phyloP scores from a whole-genome alignment of 192 early-diverging fungal species.

The Podila epigama region DNA sequence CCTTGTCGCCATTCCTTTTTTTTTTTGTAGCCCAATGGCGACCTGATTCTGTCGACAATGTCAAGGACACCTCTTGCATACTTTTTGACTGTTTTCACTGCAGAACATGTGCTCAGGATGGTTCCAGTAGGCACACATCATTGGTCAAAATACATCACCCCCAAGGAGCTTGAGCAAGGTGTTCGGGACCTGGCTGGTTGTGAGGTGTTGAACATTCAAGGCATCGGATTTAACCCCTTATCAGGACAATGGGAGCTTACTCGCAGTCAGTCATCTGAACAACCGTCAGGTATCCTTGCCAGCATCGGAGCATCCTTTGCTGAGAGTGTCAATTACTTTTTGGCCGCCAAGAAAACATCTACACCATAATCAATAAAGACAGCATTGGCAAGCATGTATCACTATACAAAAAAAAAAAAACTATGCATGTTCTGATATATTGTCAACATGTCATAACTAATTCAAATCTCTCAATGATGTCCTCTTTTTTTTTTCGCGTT shows the following conservation, averaged over 20 bases:
- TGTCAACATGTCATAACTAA: too few relatives aligned
- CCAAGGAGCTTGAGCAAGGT: slow-evolving; percentile 70
- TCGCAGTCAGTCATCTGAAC: slow-evolving; percentile 15
- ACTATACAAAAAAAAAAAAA: too few relatives aligned
- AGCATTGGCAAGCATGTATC: too few relatives aligned
- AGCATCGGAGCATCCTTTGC: slow-evolving; percentile 18
- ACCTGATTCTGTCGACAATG: slow-evolving; percentile 90
- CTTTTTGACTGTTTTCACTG: slow-evolving; percentile 79
- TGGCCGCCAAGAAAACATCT: slow-evolving; percentile 51
- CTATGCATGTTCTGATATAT: too few relatives aligned
- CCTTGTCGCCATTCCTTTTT: not conserved
- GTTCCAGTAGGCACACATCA: slow-evolving; percentile 91
- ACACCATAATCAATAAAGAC: too few relatives aligned
- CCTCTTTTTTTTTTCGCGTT: too few relatives aligned
- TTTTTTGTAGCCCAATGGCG: slow-evolving; percentile 62
- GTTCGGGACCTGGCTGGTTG: slow-evolving; percentile 54
- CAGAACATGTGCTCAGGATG: slow-evolving; percentile 80
- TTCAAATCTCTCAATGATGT: too few relatives aligned
- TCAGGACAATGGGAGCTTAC: slow-evolving; percentile 53
- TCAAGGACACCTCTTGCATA: slow-evolving; percentile 81
- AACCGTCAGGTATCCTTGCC: slow-evolving; percentile 13
- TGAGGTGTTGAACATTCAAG: slow-evolving; percentile 58
- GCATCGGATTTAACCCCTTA: slow-evolving; percentile 65
- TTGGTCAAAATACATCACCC: slow-evolving; percentile 83
- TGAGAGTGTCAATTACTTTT: slow-evolving; percentile 57